These are phyloP conservation scores for Fomitopsis pulvina DNA, from an alignment of 768 basidiomycete species.

Conservation along the genomic window DNA sequence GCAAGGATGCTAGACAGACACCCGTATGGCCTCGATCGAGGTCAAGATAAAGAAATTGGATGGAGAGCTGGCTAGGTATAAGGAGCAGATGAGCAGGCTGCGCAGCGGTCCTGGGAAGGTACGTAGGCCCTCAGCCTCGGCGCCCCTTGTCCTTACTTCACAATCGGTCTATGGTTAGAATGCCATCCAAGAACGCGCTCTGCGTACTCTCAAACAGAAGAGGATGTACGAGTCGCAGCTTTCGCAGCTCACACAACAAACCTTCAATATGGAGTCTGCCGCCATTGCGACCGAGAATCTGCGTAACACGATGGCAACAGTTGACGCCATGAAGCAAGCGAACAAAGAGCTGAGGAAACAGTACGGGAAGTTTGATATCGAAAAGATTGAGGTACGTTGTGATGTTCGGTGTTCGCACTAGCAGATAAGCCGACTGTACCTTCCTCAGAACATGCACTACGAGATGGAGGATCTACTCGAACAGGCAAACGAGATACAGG, in stretches of 20 bases:
- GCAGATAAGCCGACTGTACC: neutral
- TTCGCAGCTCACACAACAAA: slow-evolving; percentile 85
- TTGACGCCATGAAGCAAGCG: slow-evolving; percentile 92
- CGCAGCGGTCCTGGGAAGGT: slow-evolving; percentile 95
- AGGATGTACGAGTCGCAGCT: slow-evolving; percentile 93
- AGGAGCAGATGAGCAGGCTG: slow-evolving; percentile 94
- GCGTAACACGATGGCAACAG: slow-evolving; percentile 97
- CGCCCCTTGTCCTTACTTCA: neutral
- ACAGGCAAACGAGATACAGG: slow-evolving; percentile 97
- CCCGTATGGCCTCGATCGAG: slow-evolving; percentile 81
- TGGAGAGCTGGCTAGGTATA: slow-evolving; percentile 85
- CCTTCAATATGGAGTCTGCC: slow-evolving; percentile 98
- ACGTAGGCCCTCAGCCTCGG: slow-evolving; percentile 7
- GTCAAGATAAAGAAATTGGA: slow-evolving; percentile 97
- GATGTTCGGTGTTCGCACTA: neutral
- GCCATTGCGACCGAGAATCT: slow-evolving; percentile 95
- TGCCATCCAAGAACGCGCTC: slow-evolving; percentile 91
- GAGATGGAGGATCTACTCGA: slow-evolving; percentile 98
- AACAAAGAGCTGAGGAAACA: slow-evolving; percentile 97
- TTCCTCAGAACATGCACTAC: slow-evolving; percentile 77
- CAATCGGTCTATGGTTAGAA: slow-evolving; percentile 35
- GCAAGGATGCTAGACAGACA: slow-evolving; percentile 61
- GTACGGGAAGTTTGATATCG: slow-evolving; percentile 95
- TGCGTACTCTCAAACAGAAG: slow-evolving; percentile 91
- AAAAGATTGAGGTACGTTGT: slow-evolving; percentile 88